These are phyloP conservation scores for Eragrostis tef DNA, from an alignment of 202 grass and related monocot genomes.

Conservation along the genomic window DNA sequence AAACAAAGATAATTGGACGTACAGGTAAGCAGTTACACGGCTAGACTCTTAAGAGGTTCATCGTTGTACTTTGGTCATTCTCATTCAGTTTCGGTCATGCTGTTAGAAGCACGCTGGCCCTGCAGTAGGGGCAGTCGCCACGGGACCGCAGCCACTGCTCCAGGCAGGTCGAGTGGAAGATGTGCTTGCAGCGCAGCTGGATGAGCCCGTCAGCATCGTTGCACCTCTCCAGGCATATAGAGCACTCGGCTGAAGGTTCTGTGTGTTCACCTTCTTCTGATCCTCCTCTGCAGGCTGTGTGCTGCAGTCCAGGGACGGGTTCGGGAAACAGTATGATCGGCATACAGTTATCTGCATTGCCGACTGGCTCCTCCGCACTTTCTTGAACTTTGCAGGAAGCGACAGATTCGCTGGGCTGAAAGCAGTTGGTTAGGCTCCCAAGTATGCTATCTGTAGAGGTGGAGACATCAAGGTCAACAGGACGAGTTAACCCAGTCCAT, in stretches of 20 bases:
- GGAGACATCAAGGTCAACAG: neutral
- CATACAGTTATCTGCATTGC: neutral
- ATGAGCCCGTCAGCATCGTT: slow-evolving; percentile 35
- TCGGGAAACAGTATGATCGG: neutral
- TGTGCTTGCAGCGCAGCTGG: slow-evolving; percentile 63
- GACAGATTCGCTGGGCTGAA: slow-evolving; percentile 3
- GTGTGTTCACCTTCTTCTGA: neutral
- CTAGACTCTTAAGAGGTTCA: slow-evolving; percentile 10
- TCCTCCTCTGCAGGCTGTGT: slow-evolving; percentile 3
- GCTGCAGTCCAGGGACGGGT: slow-evolving; percentile 14
- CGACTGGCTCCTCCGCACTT: neutral
- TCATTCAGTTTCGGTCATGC: slow-evolving; percentile 20
- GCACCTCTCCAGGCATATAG: slow-evolving; percentile 74
- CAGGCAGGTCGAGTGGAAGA: slow-evolving; percentile 72
- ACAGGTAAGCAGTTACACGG: slow-evolving; percentile 32
- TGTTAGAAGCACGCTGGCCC: slow-evolving; percentile 51
- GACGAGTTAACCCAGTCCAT: slow-evolving; percentile 26
- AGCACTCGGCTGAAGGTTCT: slow-evolving; percentile 49
- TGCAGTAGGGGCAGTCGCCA: slow-evolving; percentile 68
- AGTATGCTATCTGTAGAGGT: slow-evolving; percentile 18
- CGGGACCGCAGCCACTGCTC: slow-evolving; percentile 57
- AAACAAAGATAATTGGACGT: neutral
- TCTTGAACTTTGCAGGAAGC: neutral
- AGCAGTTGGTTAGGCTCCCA: slow-evolving; percentile 38
- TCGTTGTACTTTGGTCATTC: neutral